A percentile compares a stretch with the other conserved stretches of the same genome.
phyloP scores from a whole-genome alignment of 1,284 basidiomycete genomes.

The Cryptococcus hybrid region DNA sequence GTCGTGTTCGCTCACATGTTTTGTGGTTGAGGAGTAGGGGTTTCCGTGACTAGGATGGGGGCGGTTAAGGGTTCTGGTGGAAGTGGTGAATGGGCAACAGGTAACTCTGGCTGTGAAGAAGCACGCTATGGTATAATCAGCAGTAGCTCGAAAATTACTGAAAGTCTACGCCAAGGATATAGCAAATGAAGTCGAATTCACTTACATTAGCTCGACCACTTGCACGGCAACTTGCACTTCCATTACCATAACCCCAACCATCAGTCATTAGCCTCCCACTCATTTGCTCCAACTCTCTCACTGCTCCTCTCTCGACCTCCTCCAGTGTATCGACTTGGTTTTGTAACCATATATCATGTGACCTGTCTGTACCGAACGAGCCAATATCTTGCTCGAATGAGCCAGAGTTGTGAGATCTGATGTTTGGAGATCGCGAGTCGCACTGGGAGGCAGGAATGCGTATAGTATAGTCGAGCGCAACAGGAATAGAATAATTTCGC shows the following conservation, averaged over 20 bases:
- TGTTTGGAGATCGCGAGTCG: background rate
- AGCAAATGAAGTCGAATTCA: background rate
- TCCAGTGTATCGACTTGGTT: background rate
- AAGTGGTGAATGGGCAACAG: background rate
- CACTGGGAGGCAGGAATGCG: background rate
- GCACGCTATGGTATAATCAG: background rate
- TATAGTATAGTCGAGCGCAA: background rate
- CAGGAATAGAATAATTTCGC: background rate
- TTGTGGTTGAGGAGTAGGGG: too few species aligned
- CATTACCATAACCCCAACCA: slow-evolving; percentile 4
- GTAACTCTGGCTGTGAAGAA: background rate
- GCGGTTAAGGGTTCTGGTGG: background rate
- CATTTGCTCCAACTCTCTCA: slow-evolving; percentile 8
- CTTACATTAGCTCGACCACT: background rate
- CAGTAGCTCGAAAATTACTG: background rate
- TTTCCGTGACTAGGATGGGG: background rate
- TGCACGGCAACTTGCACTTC: background rate
- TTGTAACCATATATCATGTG: background rate
- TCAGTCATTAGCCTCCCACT: slow-evolving; percentile 6
- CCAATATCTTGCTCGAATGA: background rate
- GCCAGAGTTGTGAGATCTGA: background rate
- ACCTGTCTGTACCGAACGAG: background rate
- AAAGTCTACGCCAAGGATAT: background rate
- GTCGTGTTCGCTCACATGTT: too few species aligned
- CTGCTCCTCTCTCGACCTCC: slow-evolving; percentile 6